phyloP scores from a whole-genome alignment of 176 grass and related monocot genomes.

The Pontederia paniculata region DNA sequence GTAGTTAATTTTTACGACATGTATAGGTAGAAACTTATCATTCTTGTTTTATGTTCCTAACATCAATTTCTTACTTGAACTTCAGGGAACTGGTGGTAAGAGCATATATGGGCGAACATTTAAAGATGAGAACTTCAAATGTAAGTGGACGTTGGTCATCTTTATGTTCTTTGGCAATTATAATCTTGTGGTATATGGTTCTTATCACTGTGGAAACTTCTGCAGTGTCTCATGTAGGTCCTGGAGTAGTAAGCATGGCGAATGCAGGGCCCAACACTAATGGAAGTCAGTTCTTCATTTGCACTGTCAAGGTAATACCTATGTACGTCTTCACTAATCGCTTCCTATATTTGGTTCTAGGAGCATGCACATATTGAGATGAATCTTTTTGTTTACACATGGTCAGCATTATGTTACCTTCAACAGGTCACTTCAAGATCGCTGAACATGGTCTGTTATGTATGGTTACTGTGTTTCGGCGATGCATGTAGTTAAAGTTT shows the following conservation, averaged over 20 bases:
- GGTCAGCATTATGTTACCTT: too few species aligned
- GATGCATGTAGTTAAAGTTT: too few species aligned
- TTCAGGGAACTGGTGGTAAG: slow-evolving; percentile 91
- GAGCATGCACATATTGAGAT: too few species aligned
- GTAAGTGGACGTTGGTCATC: slow-evolving; percentile 19
- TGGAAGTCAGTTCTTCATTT: slow-evolving; percentile 96
- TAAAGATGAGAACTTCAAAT: slow-evolving; percentile 92
- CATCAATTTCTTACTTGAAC: slow-evolving; percentile 7
- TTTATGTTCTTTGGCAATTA: background rate
- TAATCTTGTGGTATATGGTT: background rate
- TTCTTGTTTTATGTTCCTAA: slow-evolving; percentile 8
- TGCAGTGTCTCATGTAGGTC: slow-evolving; percentile 64
- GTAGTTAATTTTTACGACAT: too few species aligned
- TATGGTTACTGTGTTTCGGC: too few species aligned
- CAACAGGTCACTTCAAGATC: too few species aligned
- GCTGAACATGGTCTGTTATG: too few species aligned
- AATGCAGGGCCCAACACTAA: slow-evolving; percentile 96
- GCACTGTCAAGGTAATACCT: slow-evolving; percentile 65
- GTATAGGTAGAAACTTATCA: too few species aligned
- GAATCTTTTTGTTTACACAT: background rate
- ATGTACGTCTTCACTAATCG: background rate
- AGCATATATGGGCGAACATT: slow-evolving; percentile 90
- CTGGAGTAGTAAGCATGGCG: slow-evolving; percentile 85
- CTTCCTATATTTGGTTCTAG: too few species aligned
- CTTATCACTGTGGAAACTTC: slow-evolving; percentile 8